Percentiles rank a stretch among this genome's conserved stretches.
Conservation (phyloP, 106 monocot genomes). For the Dendrobium catenatum region DNA sequence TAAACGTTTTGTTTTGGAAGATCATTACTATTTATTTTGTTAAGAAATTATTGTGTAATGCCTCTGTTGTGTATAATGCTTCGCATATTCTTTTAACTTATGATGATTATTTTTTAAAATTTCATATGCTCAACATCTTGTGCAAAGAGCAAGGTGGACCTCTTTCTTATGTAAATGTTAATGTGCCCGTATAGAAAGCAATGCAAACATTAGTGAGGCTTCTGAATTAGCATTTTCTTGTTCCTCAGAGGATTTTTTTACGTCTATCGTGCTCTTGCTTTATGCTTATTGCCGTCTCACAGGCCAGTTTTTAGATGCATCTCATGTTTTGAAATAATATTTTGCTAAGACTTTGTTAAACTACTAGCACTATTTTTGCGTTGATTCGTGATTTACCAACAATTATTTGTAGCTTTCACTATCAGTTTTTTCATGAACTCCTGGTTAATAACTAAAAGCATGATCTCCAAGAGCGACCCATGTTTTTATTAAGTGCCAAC, state of each 20-base stretch:
- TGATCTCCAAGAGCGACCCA: background rate
- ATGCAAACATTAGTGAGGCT: background rate
- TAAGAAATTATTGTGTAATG: background rate
- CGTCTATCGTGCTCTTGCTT: background rate
- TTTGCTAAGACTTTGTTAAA: background rate
- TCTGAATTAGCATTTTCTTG: background rate
- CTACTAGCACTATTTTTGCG: background rate
- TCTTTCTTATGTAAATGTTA: conserved; percentile 2
- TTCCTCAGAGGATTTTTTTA: background rate
- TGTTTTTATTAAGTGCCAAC: background rate
- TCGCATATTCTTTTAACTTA: background rate
- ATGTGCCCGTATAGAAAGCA: background rate
- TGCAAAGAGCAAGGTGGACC: background rate
- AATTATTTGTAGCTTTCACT: background rate
- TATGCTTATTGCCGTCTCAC: background rate
- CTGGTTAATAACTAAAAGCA: background rate
- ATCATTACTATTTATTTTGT: background rate
- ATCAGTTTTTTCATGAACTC: background rate
- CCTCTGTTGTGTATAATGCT: background rate
- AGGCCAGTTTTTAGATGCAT: background rate
- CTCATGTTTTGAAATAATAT: background rate
- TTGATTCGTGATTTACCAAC: background rate
- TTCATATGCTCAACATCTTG: background rate
- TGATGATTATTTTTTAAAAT: background rate
- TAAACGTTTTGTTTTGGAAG: background rate